A percentile compares a stretch with the other conserved stretches of the same genome.
These are phyloP conservation scores for Colletotrichum tabaci DNA, from an alignment of 2,329 filamentous ascomycete genomes.

Conservation along the genomic window DNA sequence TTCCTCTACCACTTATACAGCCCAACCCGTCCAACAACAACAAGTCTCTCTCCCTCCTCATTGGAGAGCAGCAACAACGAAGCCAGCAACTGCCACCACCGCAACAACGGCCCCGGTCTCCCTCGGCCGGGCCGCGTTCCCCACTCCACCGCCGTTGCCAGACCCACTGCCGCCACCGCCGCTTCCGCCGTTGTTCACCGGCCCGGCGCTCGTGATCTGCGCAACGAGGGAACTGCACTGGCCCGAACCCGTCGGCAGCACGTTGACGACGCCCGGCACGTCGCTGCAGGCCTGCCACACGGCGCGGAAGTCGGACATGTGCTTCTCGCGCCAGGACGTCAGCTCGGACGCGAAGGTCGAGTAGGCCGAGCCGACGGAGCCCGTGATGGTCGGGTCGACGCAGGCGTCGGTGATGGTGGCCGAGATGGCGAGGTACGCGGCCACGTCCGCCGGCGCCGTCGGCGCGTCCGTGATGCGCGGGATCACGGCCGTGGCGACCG, in stretches of 20 bases:
- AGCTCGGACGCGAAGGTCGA: conserved; percentile 45
- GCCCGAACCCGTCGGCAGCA: conserved; percentile 24
- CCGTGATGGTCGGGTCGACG: conserved; percentile 48
- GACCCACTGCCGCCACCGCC: conserved; percentile 4
- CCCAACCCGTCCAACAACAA: too few species aligned
- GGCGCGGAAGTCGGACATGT: conserved; percentile 42
- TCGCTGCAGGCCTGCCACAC: conserved; percentile 49
- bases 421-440: conserved; percentile 44
- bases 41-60: background rate
- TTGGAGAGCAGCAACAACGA: conserved; percentile 31
- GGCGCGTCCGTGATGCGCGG: conserved; percentile 45
- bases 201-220: conserved; percentile 34
- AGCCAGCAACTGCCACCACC: conserved; percentile 27
- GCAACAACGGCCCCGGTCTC: conserved; percentile 33
- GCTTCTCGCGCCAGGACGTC: conserved; percentile 45
- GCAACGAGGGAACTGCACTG: conserved; percentile 40
- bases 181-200: conserved; percentile 17
- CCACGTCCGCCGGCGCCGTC: conserved; percentile 42
- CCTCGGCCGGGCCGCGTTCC: conserved; percentile 22
- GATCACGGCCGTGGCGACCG: conserved; percentile 43
- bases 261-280: conserved; percentile 44
- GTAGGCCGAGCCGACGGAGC: conserved; percentile 47
- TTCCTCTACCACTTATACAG: too few species aligned
- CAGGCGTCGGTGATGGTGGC: conserved; percentile 45
- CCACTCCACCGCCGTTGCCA: background rate